Conservation (phyloP, 768 basidiomycete genomes). For the Amanita phalloides region DNA sequence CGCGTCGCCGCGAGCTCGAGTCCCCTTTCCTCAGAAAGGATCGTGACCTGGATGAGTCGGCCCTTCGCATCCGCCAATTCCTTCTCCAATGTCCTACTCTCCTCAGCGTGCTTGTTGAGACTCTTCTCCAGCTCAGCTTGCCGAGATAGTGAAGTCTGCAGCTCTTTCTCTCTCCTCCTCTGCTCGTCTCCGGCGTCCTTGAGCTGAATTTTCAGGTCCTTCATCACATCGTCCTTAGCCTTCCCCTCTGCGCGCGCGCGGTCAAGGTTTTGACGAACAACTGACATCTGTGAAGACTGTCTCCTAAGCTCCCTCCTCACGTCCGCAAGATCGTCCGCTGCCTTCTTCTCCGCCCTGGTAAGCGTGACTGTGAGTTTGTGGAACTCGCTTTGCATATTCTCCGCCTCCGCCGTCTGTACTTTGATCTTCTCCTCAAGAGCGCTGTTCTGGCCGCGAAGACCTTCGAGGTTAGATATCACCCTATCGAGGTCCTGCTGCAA, state of each 20-base stretch:
- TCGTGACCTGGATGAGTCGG: constrained; percentile 1
- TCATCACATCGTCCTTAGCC: constrained; percentile 11
- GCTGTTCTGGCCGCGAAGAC: constrained; percentile 1
- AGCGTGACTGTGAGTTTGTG: not conserved
- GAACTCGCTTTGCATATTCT: constrained; percentile 1
- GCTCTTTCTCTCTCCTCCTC: not conserved
- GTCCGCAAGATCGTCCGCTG: constrained; percentile 1
- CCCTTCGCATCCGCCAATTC: constrained; percentile 3
- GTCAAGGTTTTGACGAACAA: constrained; percentile 10
- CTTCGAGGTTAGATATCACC: constrained; percentile 1
- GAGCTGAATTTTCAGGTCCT: not conserved
- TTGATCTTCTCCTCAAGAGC: constrained; percentile 4
- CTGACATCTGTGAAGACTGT: constrained; percentile 8
- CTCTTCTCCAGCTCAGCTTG: constrained; percentile 2
- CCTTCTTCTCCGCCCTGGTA: constrained; percentile 5
- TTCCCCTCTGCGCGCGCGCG: constrained; percentile 8
- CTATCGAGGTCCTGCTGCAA: constrained; percentile 2
- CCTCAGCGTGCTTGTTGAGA: constrained; percentile 1
- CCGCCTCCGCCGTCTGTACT: not conserved
- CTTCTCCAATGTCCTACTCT: not conserved
- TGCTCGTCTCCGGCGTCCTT: not conserved
- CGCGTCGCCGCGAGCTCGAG: not conserved
- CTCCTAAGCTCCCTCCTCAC: constrained; percentile 3
- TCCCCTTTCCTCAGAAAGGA: constrained; percentile 1
- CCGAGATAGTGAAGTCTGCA: not conserved